Conservation (phyloP, 2,329 filamentous ascomycete genomes). For the Monilinia fructicola region DNA sequence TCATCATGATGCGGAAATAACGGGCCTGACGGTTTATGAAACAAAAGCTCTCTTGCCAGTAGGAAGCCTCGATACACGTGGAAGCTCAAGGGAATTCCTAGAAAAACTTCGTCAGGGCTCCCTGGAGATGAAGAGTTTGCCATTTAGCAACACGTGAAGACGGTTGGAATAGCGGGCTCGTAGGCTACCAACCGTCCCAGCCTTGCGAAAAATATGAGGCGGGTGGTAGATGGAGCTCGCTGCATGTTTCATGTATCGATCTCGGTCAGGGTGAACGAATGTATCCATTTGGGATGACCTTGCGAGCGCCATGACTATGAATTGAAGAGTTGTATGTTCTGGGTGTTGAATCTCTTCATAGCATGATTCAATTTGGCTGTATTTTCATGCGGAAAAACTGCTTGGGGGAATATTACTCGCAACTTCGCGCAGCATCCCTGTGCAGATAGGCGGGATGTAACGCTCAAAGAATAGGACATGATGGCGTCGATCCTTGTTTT, state of each 20-base stretch:
- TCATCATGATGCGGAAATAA: constrained; percentile 13
- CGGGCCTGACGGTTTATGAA: constrained; percentile 15
- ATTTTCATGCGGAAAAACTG: constrained; percentile 8
- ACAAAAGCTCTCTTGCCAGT: neutral
- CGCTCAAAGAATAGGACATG: constrained; percentile 6
- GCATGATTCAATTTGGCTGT: neutral
- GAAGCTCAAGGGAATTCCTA: constrained; percentile 19
- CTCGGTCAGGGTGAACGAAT: neutral
- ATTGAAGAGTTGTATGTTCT: neutral
- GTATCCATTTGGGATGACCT: constrained; percentile 13
- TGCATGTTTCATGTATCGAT: constrained; percentile 18
- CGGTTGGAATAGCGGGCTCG: constrained; percentile 9
- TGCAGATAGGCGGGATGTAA: constrained; percentile 6
- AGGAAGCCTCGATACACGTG: constrained; percentile 13
- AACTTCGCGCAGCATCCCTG: constrained; percentile 8
- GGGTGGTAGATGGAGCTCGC: neutral
- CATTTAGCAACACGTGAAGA: constrained; percentile 2
- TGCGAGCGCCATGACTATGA: constrained; percentile 2
- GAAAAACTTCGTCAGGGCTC: constrained; percentile 14
- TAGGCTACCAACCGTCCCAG: constrained; percentile 3
- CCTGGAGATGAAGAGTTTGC: constrained; percentile 11
- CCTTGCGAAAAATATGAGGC: constrained; percentile 9
- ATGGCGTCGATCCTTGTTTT: constrained; percentile 5
- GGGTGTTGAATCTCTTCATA: neutral
- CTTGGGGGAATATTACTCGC: neutral